Evolutionary conservation across 2,329 filamentous ascomycete genomes (phyloP).

Genomic region (Periconia macrospinosa): DNA sequence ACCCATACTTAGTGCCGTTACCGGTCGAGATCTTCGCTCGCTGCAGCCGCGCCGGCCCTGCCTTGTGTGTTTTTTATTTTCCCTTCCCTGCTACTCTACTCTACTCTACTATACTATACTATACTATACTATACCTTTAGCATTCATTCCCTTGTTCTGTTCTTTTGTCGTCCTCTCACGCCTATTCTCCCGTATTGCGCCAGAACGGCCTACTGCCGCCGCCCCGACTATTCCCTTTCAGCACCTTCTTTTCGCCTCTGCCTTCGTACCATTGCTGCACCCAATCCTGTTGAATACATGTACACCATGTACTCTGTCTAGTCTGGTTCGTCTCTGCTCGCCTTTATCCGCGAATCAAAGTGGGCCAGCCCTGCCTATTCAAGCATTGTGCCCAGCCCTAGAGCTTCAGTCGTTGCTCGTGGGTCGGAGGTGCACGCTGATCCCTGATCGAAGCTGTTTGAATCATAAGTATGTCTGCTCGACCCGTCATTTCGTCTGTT

Average conservation of each 20-base stretch:
- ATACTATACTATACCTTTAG: too few relatives aligned
- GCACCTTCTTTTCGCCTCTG: neutral
- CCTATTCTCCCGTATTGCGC: too few relatives aligned
- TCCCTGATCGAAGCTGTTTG: slow-evolving; percentile 32
- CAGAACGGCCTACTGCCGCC: too few relatives aligned
- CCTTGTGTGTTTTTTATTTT: slow-evolving; percentile 33
- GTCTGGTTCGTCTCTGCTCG: slow-evolving; percentile 13
- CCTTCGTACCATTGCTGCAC: neutral
- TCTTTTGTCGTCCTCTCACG: too few relatives aligned
- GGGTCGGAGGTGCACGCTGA: slow-evolving; percentile 40
- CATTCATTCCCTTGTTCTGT: too few relatives aligned
- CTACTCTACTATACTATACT: too few relatives aligned
- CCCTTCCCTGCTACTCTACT: too few relatives aligned
- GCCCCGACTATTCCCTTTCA: neutral
- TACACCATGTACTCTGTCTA: slow-evolving; percentile 24
- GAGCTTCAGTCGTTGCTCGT: slow-evolving; percentile 37
- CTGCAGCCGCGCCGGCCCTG: neutral
- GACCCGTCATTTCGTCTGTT: too few relatives aligned
- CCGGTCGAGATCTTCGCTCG: slow-evolving; percentile 37
- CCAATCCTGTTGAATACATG: slow-evolving; percentile 1
- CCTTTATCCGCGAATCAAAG: slow-evolving; percentile 41
- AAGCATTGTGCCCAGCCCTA: slow-evolving; percentile 36
- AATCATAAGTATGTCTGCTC: slow-evolving; percentile 35
- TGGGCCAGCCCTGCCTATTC: slow-evolving; percentile 29
- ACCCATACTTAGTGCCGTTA: slow-evolving; percentile 40